phyloP scores from a whole-genome alignment of 768 basidiomycete species.

The Leccinum fibrillosum region DNA sequence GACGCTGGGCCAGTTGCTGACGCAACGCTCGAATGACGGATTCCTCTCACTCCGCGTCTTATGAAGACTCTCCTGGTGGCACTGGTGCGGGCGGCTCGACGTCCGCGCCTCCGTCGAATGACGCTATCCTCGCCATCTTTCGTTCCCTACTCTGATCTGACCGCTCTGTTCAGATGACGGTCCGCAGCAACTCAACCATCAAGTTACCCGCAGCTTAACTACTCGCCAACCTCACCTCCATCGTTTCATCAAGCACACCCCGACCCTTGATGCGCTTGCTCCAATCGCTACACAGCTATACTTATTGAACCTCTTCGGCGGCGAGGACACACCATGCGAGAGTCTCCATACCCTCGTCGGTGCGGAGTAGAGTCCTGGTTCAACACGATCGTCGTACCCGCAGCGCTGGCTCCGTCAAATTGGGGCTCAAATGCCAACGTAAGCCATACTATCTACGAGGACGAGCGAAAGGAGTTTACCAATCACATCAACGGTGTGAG shows the following conservation, averaged over 20 bases:
- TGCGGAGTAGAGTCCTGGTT: conserved; percentile 97
- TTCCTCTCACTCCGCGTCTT: too few relatives aligned
- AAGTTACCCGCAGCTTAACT: too few relatives aligned
- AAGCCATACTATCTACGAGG: conserved; percentile 96
- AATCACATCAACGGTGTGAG: conserved; percentile 94
- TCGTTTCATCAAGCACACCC: conserved; percentile 95
- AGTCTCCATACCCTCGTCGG: conserved; percentile 94
- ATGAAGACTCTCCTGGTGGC: too few relatives aligned
- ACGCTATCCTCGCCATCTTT: too few relatives aligned
- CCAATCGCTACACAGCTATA: conserved; percentile 86
- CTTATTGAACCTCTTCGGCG: conserved; percentile 87
- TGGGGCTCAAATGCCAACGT: conserved; percentile 89
- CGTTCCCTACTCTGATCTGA: too few relatives aligned
- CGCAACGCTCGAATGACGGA: too few relatives aligned
- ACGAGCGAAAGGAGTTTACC: conserved; percentile 94
- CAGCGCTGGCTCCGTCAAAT: conserved; percentile 65
- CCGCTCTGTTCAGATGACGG: too few relatives aligned
- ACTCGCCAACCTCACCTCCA: conserved; percentile 67
- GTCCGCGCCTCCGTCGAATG: too few relatives aligned
- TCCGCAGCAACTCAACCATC: too few relatives aligned
- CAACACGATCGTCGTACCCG: conserved; percentile 91
- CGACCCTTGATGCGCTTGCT: conserved; percentile 70
- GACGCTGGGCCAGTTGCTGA: too few relatives aligned
- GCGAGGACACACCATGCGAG: conserved; percentile 90
- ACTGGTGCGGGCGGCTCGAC: too few relatives aligned